Evolutionary conservation across 306 rosid species (phyloP), one percentile per base, ranked within the genome.

Genomic region (Amphicarpaea edgeworthii): DNA sequence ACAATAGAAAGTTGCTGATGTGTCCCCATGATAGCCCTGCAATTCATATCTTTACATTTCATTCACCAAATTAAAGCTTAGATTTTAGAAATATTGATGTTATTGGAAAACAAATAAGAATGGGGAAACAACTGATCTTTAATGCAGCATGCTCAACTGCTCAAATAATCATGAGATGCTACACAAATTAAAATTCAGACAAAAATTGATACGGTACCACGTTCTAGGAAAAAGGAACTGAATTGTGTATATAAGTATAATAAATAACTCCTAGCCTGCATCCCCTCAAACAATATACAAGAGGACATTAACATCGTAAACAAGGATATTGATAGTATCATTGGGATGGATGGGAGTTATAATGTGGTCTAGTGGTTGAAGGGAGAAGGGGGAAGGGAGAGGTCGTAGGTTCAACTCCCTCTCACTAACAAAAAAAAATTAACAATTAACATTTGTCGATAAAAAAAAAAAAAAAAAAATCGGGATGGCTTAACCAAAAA

Each of bases 1-100:
- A 55, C 97, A 92, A 81, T 92, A 88, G 87, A 87, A 95, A 74
- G 97, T 92, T 69, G 88, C 85, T 26, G 97, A 90, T 40, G 97
- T 92, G 75, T 95, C 97, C 57, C 99, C 97, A 45, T 95, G 99
- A 82, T 85, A 87, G 26, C 97, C 97, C 99, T 95, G 77, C 62
- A 79, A 78, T 57, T 57, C 84, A 84, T 38, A 81, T 81, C 42
- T 59, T 78, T 51, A n/a, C 26, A 32, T 38, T 16, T 26, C 61
- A 76, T 72, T 71, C 53, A 28, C 53, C 55, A 77, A 51, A 43
- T 34, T 34, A 49, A 81, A 77, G 71, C 21, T 14, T 67, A 38
- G 34, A 16, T 16, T 70, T 55, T 50, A 58, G 12, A 81, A 23
- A 61, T 49, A 38, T 32, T 32, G n/a, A 65, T 61, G 45, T 34